Evolutionary conservation across 108 stramenopile species (phyloP), one percentile per base, ranked within the genome.

Genomic region (Nannochloropsis gaditana): DNA sequence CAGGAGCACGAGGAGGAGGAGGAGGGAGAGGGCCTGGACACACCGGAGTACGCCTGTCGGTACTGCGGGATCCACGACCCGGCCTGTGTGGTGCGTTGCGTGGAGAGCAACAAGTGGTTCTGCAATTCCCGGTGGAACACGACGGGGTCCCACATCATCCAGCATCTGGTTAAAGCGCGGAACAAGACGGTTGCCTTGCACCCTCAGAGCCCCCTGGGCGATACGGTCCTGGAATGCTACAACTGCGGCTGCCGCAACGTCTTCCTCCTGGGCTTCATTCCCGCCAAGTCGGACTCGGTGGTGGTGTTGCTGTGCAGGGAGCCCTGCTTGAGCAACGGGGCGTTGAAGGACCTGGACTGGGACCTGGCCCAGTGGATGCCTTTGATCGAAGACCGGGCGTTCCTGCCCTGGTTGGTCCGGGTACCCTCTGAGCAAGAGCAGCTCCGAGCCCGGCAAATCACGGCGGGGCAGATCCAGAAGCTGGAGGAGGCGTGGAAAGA

Each of bases 41-140:
- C 45, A 43, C 96, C 95, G 9, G 94, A 95, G 80, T 95, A 94
- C 87, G 92, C 96, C 42, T 98, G 97, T 90, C 90, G 92, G 9
- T 99, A 97, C 89, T 99, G 98, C 89, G 98, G 98, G 42, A 93
- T 99, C 82, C 93, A 94, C 86, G 96, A 98, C 86, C 96, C 96
- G 43, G 91, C 93, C 42, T 93, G 94, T 87, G 96, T 99, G n/a
- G 97, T 96, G 11, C 89, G 92, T 45, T 97, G 98, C 85, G 95
- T 97, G 41, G 95, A 96, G 85, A 93, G 93, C 41, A 93, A 93
- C 73, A 97, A 97, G 85, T 99, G 99, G 99, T 96, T 99, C 84
- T 99, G 99, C 91, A 99, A 97, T 89, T 94, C 95, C 41, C 44
- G 93, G 93, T 21, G 94, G 91, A 88, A 87, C 44, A 93, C 93